Conservation (phyloP, 2,329 filamentous ascomycete genomes). For the Colletotrichum sp. region DNA sequence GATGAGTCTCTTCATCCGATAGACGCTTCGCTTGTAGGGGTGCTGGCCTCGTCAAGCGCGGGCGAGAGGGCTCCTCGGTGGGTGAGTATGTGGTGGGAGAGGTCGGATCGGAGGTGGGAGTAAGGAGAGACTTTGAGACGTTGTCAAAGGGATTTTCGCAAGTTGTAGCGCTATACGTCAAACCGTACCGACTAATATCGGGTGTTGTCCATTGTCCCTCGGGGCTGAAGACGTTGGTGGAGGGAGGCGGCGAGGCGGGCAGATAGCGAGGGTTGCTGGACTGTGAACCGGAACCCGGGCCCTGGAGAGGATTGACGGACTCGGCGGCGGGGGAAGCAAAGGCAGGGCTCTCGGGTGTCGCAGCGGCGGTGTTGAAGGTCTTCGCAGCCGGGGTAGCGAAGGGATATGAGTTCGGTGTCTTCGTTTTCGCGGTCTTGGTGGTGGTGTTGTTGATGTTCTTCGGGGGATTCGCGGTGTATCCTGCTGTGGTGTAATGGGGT, state of each 20-base stretch:
- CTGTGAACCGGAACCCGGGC: constrained; percentile 22
- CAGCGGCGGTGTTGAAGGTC: background rate
- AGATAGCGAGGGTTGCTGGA: constrained; percentile 12
- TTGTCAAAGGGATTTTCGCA: constrained; percentile 23
- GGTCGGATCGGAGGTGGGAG: constrained; percentile 8
- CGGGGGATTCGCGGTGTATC: background rate
- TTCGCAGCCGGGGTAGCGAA: background rate
- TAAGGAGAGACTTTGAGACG: constrained; percentile 2
- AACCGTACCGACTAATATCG: constrained; percentile 33
- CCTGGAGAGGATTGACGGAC: constrained; percentile 3
- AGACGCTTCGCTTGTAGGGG: constrained; percentile 30
- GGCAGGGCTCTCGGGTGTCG: background rate
- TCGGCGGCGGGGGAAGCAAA: background rate
- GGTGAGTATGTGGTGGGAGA: constrained; percentile 2
- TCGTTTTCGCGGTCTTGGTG: background rate
- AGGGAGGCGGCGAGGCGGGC: constrained; percentile 7
- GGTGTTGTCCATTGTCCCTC: constrained; percentile 18
- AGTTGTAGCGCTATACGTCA: constrained; percentile 26
- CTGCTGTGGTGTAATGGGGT: background rate
- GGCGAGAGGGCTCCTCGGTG: background rate
- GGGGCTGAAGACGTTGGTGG: background rate
- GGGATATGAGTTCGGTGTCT: background rate
- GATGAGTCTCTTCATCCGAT: constrained; percentile 25
- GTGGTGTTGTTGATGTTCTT: background rate
- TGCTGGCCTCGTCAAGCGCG: constrained; percentile 8